phyloP scores from a whole-genome alignment of 225 moss, liverwort and hornwort species.

The Ulota crispa region DNA sequence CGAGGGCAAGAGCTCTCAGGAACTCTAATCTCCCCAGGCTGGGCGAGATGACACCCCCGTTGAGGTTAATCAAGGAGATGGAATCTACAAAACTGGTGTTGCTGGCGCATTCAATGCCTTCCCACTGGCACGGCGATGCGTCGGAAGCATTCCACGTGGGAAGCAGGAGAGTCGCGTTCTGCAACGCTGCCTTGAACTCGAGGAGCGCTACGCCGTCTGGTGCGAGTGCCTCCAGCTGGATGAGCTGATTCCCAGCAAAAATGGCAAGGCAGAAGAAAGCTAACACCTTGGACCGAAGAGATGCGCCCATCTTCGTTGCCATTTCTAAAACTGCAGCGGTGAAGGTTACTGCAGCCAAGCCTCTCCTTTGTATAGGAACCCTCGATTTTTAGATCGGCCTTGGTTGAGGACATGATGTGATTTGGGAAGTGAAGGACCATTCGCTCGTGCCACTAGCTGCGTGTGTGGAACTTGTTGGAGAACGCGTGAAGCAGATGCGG shows the following conservation, averaged over 20 bases:
- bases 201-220: constrained; percentile 20
- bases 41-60: background rate
- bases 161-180: background rate
- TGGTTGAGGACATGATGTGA: background rate
- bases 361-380: too few species aligned
- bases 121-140: constrained; percentile 22
- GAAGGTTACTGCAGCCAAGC: background rate
- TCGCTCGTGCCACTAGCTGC: too few species aligned
- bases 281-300: background rate
- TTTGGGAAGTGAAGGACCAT: background rate
- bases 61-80: background rate
- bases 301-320: background rate
- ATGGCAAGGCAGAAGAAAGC: background rate
- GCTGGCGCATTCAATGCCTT: constrained; percentile 16
- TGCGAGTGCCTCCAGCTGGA: background rate
- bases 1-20: constrained; percentile 13
- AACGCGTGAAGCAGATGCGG: too few species aligned
- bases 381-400: too few species aligned
- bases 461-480: too few species aligned
- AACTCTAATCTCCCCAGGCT: constrained; percentile 15
- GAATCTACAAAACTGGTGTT: constrained; percentile 12
- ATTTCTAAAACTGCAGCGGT: background rate
- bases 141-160: constrained; percentile 26
- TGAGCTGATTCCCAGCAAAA: background rate
- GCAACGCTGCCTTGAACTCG: constrained; percentile 13